These are phyloP conservation scores for Pisolithus tinctorius DNA, from an alignment of 768 basidiomycete species.

Conservation along the genomic window DNA sequence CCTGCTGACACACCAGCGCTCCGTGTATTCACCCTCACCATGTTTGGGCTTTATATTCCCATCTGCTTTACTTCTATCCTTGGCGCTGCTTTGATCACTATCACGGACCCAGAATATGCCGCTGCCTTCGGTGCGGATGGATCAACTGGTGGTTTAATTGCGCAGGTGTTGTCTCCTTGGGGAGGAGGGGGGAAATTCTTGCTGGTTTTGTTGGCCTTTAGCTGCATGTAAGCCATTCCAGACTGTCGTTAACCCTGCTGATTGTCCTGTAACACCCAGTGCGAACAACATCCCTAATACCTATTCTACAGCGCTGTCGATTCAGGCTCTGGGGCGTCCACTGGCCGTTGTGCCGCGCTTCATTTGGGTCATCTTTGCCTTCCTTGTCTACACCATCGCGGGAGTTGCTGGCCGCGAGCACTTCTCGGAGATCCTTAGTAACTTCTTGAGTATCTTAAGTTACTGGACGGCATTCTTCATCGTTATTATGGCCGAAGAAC, in stretches of 20 bases:
- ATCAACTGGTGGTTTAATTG: conserved; percentile 38
- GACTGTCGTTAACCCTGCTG: neutral
- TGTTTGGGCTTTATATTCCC: conserved; percentile 45
- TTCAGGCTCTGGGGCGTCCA: conserved; percentile 37
- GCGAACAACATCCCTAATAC: conserved; percentile 38
- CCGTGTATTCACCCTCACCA: conserved; percentile 43
- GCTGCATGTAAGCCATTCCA: conserved; percentile 31
- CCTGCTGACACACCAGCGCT: conserved; percentile 36
- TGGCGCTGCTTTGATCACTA: conserved; percentile 37
- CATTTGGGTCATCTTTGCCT: conserved; percentile 38
- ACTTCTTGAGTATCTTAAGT: conserved; percentile 36
- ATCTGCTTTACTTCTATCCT: conserved; percentile 31
- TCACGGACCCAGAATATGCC: conserved; percentile 33
- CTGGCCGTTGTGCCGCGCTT: conserved; percentile 40
- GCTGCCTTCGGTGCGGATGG: conserved; percentile 33
- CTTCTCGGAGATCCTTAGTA: conserved; percentile 35
- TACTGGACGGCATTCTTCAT: conserved; percentile 45
- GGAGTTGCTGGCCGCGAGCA: conserved; percentile 39
- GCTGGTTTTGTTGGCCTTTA: conserved; percentile 36
- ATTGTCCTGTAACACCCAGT: conserved; percentile 11
- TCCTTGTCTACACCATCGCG: conserved; percentile 32
- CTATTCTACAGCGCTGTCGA: conserved; percentile 42
- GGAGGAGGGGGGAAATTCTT: conserved; percentile 36
- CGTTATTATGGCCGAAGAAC: conserved; percentile 40
- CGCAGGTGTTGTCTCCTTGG: conserved; percentile 39